Base-by-base conservation (phyloP, 202 grass and related monocot genomes). In the Carex sylvatica region DNA sequence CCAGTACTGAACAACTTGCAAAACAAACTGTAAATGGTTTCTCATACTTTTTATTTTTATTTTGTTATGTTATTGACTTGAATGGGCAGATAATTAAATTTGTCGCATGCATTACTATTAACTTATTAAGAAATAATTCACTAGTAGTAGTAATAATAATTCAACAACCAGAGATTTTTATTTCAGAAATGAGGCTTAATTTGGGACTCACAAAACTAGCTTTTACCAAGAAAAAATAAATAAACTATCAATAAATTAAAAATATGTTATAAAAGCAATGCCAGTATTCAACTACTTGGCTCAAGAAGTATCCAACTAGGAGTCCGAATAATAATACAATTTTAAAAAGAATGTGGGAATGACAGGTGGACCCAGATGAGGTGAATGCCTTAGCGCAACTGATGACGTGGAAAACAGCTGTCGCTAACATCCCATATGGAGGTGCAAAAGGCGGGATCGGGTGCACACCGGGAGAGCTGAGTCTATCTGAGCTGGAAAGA, bases 361-460 rank as follows among this genome's bases (percentile, higher is more conserved):
- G 42, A 75, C 85, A 99, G 96, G 96, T 99, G 87, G 96, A 99
- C 24, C 93, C 91, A 83, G 96, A 99, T 52, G 96, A 99, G 70
- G 93, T 99, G 26, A 99, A 99, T 82, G 93, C 96, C 10, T 89
- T 99, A 85, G 96, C 96, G 65, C 96, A 99, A 89, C 73, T 99
- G 63, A 99, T 99, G 96, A 99, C 96, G 40, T 99, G 96, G 93
- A 99, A 99, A 82, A 99, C 93, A 68, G 96, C 91, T 1, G 91
- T 99, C 53, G 91, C 96, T 59, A 99, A 99, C 78, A 93, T 99
- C 86, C 96, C 96, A 18, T 99, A 99, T 80, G 96, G 96, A 78
- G 96, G 96, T 74, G 96, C 96, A 33, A 99, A 99, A 81, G 96
- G 96, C 76, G 96, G 96, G 82, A 99, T 99, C 44, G 96, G 96